These are phyloP conservation scores for Phytophthora chlamydospora DNA, from an alignment of 352 stramenopile genomes.

Conservation along the genomic window DNA sequence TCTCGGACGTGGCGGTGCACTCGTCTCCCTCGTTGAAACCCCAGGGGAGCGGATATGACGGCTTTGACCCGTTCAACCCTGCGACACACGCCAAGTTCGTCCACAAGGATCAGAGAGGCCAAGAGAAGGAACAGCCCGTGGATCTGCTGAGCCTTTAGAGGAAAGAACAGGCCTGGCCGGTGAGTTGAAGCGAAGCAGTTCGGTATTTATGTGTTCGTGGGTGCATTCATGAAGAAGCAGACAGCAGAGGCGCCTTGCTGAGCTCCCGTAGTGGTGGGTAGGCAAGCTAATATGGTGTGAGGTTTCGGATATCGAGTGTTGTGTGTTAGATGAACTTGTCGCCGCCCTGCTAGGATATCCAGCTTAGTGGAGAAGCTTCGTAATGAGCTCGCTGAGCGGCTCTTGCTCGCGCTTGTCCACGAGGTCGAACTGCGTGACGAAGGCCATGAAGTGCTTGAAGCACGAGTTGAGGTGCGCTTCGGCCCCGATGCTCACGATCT, in stretches of 20 bases:
- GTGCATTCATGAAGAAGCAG: constrained; percentile 20
- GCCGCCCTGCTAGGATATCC: too few species aligned
- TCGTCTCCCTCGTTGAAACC: constrained; percentile 41
- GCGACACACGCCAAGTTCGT: constrained; percentile 22
- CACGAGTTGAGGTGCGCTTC: constrained; percentile 97
- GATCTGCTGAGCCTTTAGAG: constrained; percentile 55
- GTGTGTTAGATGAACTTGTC: constrained; percentile 3
- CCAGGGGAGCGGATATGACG: constrained; percentile 24
- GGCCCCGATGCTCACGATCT: constrained; percentile 93
- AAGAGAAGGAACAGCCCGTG: constrained; percentile 34
- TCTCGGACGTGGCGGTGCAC: constrained; percentile 62
- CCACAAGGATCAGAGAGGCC: constrained; percentile 29
- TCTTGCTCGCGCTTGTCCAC: constrained; percentile 95
- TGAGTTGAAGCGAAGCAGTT: constrained; percentile 28
- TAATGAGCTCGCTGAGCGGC: constrained; percentile 95
- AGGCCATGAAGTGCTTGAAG: constrained; percentile 99
- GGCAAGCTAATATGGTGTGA: constrained; percentile 16
- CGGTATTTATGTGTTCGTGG: constrained; percentile 43
- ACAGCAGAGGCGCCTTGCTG: constrained; percentile 3
- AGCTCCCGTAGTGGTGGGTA: constrained; percentile 5
- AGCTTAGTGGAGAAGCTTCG: constrained; percentile 76
- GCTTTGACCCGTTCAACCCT: constrained; percentile 57
- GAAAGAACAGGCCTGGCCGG: constrained; percentile 1
- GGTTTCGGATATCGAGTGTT: constrained; percentile 5
- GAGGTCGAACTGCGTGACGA: constrained; percentile 95